phyloP scores from a whole-genome alignment of 495 filamentous ascomycete genomes.

The Xanthoparmelia taractica region DNA sequence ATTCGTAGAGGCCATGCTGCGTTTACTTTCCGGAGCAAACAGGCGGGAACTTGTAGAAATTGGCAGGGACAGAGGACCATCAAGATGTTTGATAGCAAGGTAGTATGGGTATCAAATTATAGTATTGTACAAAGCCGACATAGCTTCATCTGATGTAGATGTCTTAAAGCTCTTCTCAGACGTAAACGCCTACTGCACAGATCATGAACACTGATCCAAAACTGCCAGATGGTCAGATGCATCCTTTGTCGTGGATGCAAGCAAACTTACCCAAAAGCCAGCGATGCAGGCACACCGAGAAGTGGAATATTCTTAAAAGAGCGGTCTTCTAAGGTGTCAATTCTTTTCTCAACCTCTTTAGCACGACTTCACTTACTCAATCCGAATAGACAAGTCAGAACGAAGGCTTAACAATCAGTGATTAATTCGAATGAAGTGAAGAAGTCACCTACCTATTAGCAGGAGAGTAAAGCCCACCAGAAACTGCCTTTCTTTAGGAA shows the following conservation, averaged over 20 bases:
- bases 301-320: constrained; percentile 68
- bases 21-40: not conserved
- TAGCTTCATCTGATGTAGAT: constrained; percentile 27
- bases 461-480: constrained; percentile 72
- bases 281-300: constrained; percentile 78
- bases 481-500: constrained; percentile 81
- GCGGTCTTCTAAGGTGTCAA: constrained; percentile 53
- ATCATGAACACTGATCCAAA: constrained; percentile 97
- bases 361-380: constrained; percentile 57
- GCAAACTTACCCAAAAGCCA: constrained; percentile 72
- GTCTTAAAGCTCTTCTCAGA: constrained; percentile 47
- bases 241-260: not conserved
- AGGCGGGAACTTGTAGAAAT: not conserved
- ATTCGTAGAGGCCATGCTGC: constrained; percentile 16
- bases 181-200: constrained; percentile 97
- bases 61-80: not conserved
- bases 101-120: constrained; percentile 18
- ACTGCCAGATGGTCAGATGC: constrained; percentile 40
- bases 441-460: constrained; percentile 46
- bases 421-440: constrained; percentile 4
- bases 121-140: constrained; percentile 20
- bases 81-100: not conserved
- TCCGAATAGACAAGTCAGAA: constrained; percentile 66
- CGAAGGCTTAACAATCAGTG: constrained; percentile 41
- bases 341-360: not conserved